Percentiles rank a stretch among this genome's conserved stretches.
Evolutionary conservation across 1,284 basidiomycete genomes (phyloP).

Genomic region (Mrakiaceae sp.): DNA sequence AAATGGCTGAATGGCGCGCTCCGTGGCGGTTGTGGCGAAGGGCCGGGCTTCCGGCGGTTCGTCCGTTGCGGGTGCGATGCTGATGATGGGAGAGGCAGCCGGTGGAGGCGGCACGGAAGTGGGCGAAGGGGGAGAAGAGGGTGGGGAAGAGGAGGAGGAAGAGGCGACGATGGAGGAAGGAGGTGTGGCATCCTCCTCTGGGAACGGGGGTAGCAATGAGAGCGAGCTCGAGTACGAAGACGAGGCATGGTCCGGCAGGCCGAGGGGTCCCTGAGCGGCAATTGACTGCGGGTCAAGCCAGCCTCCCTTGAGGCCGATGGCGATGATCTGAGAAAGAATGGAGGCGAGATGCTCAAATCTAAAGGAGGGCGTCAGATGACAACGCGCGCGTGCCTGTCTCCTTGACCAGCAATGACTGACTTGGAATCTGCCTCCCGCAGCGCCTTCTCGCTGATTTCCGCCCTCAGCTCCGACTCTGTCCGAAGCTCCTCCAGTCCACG

Average conservation of each 20-base stretch:
- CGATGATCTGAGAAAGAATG: conserved; percentile 9
- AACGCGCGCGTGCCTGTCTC: not conserved
- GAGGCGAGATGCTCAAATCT: conserved; percentile 10
- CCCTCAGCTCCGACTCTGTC: not conserved
- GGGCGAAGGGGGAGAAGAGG: not conserved
- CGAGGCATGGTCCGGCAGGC: not conserved
- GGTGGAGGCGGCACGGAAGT: not conserved
- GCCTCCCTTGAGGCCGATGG: conserved; percentile 12
- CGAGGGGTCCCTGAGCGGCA: not conserved
- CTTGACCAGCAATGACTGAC: not conserved
- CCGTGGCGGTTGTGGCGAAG: too few species aligned
- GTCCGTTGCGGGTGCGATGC: too few species aligned
- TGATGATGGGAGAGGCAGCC: not conserved
- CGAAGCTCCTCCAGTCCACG: not conserved
- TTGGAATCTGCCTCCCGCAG: not conserved
- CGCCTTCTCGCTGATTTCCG: not conserved
- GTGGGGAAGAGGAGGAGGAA: not conserved
- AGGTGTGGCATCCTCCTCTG: not conserved
- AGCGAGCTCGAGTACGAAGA: not conserved
- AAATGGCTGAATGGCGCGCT: too few species aligned
- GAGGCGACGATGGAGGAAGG: not conserved
- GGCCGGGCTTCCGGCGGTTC: too few species aligned
- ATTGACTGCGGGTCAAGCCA: not conserved
- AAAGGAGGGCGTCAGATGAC: not conserved
- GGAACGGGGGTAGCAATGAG: not conserved